Base-by-base conservation (phyloP, 192 early-diverging fungal genomes). In the Rhizophlyctis rosea region DNA sequence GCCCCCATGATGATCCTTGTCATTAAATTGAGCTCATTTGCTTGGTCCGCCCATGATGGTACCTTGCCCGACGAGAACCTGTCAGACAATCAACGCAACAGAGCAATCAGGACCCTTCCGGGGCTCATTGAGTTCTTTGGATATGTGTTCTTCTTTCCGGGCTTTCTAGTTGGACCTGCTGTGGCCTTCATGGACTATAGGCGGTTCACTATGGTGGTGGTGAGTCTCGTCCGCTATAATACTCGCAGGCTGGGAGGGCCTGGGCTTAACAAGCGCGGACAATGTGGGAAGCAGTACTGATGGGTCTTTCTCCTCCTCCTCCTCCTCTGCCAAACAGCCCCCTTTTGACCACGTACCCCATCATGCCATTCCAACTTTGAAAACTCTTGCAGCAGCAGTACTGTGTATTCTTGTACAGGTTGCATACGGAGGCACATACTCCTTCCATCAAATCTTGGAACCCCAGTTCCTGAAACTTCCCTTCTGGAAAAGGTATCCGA, bases 21-120 rank as follows among this genome's bases (percentile, higher is more conserved):
- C 39, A 93, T 93, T 47, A 94, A 94, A 63, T 66, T 92, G 16
- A 89, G 89, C n/a, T 82, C 87, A n/a, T 90, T 87, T 72, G 90
- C 90, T 0, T 94, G 88, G 71, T 86, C 84, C 50, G 73, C 91
- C 23, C 76, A 76, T 66, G 92, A 94, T 58, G 69, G 65, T 11
- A 34, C 11, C 59, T 3, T 34, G 3, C 1, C 1, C 0, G 3
- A 2, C 18, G 31, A 71, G 70, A 34, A n/a, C 21, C 67, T 58
- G 60, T 67, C 65, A n/a, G 64, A 24, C 32, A 49, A 50, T 32
- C 89, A 92, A 67, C 66, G 62, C 30, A 71, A 70, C 4, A 83
- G 85, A 54, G 77, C 80, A 11, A 75, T 95, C 30, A 48, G 58
- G 2, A 47, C 54, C 3, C 44, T 59, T 32, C 67, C 72, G 1